A percentile compares a stretch with the other conserved stretches of the same genome.
Evolutionary conservation across 495 filamentous ascomycete genomes (phyloP).

Genomic region (Penicillium salamii): DNA sequence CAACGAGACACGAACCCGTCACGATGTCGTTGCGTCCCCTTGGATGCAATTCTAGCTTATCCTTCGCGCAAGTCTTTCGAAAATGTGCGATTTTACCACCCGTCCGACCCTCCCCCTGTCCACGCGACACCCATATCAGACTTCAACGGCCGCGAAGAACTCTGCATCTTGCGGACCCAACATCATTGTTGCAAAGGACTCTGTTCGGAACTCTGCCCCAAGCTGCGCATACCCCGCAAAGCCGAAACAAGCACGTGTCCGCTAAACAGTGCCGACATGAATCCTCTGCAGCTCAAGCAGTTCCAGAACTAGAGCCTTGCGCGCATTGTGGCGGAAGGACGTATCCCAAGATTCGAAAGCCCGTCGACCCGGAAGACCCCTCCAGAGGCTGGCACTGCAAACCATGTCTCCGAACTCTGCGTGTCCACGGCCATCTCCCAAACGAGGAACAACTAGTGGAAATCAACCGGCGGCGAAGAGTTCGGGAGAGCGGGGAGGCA

Average conservation of each 20-base stretch:
- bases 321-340: constrained; percentile 1
- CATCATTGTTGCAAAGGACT: neutral
- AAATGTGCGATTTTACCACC: neutral
- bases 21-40: constrained; percentile 6
- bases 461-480: neutral
- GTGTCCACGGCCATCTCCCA: neutral
- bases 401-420: neutral
- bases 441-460: constrained; percentile 3
- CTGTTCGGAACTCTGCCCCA: neutral
- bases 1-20: neutral
- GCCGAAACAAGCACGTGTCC: neutral
- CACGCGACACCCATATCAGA: neutral
- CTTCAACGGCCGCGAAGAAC: neutral
- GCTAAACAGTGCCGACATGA: neutral
- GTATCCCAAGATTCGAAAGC: neutral
- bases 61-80: neutral
- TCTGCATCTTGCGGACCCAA: neutral
- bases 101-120: neutral
- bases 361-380: neutral
- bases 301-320: no score
- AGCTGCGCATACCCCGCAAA: neutral
- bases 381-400: constrained; percentile 8
- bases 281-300: neutral
- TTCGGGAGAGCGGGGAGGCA: neutral
- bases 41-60: neutral